These are phyloP conservation scores for Leptosphaerulina australis DNA, from an alignment of 2,329 filamentous ascomycete species.

Conservation along the genomic window DNA sequence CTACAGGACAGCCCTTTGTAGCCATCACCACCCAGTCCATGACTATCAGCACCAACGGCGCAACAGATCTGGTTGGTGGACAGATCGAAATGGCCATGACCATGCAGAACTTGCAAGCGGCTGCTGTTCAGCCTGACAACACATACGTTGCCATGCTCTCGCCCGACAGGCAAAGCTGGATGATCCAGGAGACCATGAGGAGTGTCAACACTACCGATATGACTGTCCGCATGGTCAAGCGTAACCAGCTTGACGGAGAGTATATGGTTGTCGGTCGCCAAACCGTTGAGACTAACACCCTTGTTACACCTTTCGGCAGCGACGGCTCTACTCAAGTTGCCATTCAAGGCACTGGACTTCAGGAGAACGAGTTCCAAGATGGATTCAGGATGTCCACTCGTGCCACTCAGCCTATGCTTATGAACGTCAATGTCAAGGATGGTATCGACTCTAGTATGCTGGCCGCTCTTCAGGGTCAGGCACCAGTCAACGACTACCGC, in stretches of 20 bases:
- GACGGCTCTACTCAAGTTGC: constrained; percentile 34
- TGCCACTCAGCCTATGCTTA: constrained; percentile 45
- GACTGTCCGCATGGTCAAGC: constrained; percentile 47
- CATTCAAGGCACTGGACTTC: constrained; percentile 45
- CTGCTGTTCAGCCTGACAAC: constrained; percentile 43
- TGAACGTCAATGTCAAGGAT: constrained; percentile 46
- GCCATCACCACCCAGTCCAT: constrained; percentile 42
- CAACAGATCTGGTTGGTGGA: constrained; percentile 44
- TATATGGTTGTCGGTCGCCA: constrained; percentile 49
- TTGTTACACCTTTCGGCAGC: constrained; percentile 42
- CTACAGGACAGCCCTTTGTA: constrained; percentile 47
- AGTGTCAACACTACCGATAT: constrained; percentile 46
- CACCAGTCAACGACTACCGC: constrained; percentile 44
- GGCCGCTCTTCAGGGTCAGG: constrained; percentile 38
- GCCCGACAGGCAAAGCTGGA: constrained; percentile 47
- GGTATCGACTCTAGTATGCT: constrained; percentile 45
- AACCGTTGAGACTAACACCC: constrained; percentile 44
- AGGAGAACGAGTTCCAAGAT: constrained; percentile 49
- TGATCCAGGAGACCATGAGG: constrained; percentile 47
- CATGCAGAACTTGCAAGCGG: constrained; percentile 35
- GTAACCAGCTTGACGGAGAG: constrained; percentile 45
- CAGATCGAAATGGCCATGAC: constrained; percentile 46
- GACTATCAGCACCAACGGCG: constrained; percentile 46
- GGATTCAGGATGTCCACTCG: constrained; percentile 47
- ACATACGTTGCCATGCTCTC: constrained; percentile 47